These are phyloP conservation scores for Lasiodiplodia theobromae DNA, from an alignment of 2,329 filamentous ascomycete genomes.

Conservation along the genomic window DNA sequence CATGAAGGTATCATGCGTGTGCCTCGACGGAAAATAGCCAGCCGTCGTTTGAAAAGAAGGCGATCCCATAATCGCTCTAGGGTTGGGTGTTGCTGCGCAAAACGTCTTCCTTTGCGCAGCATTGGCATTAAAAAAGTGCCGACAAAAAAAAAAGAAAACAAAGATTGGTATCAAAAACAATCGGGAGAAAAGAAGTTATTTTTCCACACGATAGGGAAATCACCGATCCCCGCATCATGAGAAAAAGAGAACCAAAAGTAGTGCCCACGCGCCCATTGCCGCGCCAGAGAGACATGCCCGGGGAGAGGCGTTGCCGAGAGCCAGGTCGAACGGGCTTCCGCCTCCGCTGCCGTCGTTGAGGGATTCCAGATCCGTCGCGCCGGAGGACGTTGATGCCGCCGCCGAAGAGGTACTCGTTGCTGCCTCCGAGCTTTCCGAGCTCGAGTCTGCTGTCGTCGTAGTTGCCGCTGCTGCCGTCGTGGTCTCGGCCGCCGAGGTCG, in stretches of 20 bases:
- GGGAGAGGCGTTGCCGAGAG: neutral
- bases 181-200: neutral
- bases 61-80: slow-evolving; percentile 1
- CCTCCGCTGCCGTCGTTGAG: slow-evolving; percentile 44
- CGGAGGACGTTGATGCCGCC: slow-evolving; percentile 32
- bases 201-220: neutral
- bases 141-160: slow-evolving; percentile 10
- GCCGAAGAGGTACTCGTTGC: slow-evolving; percentile 16
- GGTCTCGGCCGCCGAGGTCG: slow-evolving; percentile 29
- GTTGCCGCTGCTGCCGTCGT: slow-evolving; percentile 28
- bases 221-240: neutral
- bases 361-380: slow-evolving; percentile 43
- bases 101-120: neutral
- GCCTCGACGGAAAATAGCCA: slow-evolving; percentile 23
- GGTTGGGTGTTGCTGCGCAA: neutral
- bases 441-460: slow-evolving; percentile 32
- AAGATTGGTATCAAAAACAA: slow-evolving; percentile 29
- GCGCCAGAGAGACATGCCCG: neutral
- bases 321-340: slow-evolving; percentile 56
- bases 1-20: slow-evolving; percentile 2
- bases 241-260: slow-evolving; percentile 1
- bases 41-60: neutral
- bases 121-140: slow-evolving; percentile 17
- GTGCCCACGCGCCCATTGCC: slow-evolving; percentile 3
- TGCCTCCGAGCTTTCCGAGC: slow-evolving; percentile 17